phyloP scores from a whole-genome alignment of 2,329 filamentous ascomycete species.

The Ophiostoma angusticollis region DNA sequence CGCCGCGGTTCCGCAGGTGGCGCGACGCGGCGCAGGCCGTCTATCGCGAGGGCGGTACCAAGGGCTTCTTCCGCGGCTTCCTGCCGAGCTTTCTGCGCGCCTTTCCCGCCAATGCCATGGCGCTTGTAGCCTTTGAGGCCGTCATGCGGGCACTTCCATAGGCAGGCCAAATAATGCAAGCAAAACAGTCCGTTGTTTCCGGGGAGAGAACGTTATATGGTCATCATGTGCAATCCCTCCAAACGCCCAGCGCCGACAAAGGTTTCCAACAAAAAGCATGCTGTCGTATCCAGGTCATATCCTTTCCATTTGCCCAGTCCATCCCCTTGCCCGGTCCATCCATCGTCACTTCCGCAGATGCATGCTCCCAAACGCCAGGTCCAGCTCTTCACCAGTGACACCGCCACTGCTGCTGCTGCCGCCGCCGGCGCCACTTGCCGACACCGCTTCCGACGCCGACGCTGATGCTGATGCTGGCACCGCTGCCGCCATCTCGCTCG shows the following conservation, averaged over 20 bases:
- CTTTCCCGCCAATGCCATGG: conserved; percentile 92
- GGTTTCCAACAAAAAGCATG: neutral
- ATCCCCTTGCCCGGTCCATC: neutral
- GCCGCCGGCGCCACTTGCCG: neutral
- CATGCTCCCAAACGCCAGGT: conserved; percentile 12
- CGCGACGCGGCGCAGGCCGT: conserved; percentile 65
- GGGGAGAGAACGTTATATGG: no score
- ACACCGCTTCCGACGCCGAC: neutral
- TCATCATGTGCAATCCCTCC: no score
- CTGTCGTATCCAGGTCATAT: no score
- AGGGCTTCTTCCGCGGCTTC: conserved; percentile 87
- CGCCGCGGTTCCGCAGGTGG: conserved; percentile 61
- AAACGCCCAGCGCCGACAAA: no score
- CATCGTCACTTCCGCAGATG: no score
- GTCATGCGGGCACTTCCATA: conserved; percentile 59
- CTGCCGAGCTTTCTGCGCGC: conserved; percentile 85
- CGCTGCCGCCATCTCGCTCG: conserved; percentile 13
- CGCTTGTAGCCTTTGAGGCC: conserved; percentile 83
- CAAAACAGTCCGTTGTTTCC: no score
- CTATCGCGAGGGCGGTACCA: conserved; percentile 61
- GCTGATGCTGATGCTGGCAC: neutral
- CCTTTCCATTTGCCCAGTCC: no score
- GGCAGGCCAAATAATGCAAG: neutral
- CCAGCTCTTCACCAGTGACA: conserved; percentile 10
- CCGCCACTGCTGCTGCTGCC: neutral